Percentiles rank a stretch among this genome's conserved stretches.
Conservation (phyloP, 2,329 filamentous ascomycete genomes). For the Paramyrothecium sp. region DNA sequence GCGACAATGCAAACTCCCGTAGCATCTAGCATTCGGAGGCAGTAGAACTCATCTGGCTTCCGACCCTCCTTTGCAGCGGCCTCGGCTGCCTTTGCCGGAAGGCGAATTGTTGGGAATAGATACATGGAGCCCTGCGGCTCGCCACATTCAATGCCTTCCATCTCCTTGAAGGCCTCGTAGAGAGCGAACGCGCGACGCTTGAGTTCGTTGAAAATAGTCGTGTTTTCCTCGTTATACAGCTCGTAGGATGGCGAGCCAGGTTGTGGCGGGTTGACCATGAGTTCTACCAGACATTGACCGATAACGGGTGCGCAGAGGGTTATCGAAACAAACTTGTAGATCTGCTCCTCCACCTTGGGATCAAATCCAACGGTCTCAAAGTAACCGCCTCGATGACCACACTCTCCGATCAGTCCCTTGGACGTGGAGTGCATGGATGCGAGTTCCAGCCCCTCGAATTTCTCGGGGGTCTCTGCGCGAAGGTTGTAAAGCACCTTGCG, state of each 20-base stretch:
- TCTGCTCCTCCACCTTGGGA: conserved; percentile 76
- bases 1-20: conserved; percentile 92
- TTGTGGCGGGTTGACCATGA: conserved; percentile 93
- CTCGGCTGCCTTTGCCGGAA: conserved; percentile 72
- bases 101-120: conserved; percentile 86
- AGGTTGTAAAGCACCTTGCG: conserved; percentile 58
- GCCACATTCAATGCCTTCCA: conserved; percentile 91
- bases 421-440: conserved; percentile 87
- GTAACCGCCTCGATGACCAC: conserved; percentile 92
- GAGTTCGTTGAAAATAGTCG: conserved; percentile 73
- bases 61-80: conserved; percentile 72
- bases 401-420: conserved; percentile 98
- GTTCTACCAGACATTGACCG: conserved; percentile 89
- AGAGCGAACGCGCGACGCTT: conserved; percentile 76
- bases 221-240: conserved; percentile 81
- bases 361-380: conserved; percentile 92
- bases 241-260: conserved; percentile 77
- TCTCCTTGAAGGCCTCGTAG: conserved; percentile 84
- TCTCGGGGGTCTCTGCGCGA: conserved; percentile 64
- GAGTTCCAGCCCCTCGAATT: conserved; percentile 80
- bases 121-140: conserved; percentile 94
- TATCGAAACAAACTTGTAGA: conserved; percentile 98
- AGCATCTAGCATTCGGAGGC: conserved; percentile 79
- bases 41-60: conserved; percentile 86
- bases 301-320: conserved; percentile 91